Conservation (phyloP, 352 stramenopile species). For the Thalassiosira pacifica region DNA sequence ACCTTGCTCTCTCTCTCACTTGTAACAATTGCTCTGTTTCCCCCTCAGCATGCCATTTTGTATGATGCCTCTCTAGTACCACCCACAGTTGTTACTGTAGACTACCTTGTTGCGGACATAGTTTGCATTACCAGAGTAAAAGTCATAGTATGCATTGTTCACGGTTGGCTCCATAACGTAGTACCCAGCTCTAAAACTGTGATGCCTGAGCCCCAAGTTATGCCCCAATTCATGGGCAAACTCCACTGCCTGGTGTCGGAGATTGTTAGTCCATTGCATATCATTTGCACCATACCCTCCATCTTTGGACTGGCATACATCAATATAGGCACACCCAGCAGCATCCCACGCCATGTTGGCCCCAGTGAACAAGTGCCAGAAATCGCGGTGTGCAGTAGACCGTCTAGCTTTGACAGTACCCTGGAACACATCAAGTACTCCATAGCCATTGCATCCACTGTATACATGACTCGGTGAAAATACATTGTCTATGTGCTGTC, state of each 20-base stretch:
- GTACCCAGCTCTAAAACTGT: not conserved
- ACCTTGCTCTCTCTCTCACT: too few species aligned
- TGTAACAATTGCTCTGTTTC: too few species aligned
- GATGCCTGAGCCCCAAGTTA: not conserved
- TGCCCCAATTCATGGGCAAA: not conserved
- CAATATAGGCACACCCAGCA: too few species aligned
- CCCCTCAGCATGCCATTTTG: too few species aligned
- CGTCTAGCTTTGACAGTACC: not conserved
- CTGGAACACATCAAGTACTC: not conserved
- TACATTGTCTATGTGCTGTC: not conserved
- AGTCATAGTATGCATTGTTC: not conserved
- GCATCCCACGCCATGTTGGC: too few species aligned
- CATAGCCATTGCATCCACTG: not conserved
- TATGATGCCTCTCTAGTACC: conserved; percentile 1
- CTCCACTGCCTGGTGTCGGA: not conserved
- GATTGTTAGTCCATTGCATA: not conserved
- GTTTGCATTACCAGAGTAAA: not conserved
- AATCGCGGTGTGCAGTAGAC: not conserved
- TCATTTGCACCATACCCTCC: not conserved
- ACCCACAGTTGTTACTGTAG: not conserved
- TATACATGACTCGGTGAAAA: not conserved
- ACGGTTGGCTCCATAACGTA: not conserved
- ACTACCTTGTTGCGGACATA: not conserved
- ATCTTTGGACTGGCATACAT: too few species aligned
- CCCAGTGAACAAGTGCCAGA: not conserved